A percentile compares a stretch with the other conserved stretches of the same genome.
Conservation (phyloP, 2,329 filamentous ascomycete genomes). For the Colletotrichum camelliae region DNA sequence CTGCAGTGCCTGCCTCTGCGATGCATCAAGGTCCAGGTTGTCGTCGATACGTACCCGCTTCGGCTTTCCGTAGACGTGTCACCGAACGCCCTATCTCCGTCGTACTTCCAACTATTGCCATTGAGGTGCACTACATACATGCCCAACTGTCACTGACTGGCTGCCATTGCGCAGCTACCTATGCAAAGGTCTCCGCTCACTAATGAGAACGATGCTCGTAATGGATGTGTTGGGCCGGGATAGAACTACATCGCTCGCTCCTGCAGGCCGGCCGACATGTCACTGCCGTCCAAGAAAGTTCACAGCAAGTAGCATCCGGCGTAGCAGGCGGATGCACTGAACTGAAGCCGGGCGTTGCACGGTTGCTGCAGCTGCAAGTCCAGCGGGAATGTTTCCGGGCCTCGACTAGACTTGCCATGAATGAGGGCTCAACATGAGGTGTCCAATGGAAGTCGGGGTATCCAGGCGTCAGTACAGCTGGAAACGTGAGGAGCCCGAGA, state of each 20-base stretch:
- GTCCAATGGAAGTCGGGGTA: neutral
- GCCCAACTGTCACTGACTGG: neutral
- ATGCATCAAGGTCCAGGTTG: neutral
- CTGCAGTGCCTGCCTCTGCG: neutral
- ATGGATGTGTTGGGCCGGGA: neutral
- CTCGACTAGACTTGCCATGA: slow-evolving; percentile 10
- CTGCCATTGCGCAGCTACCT: neutral
- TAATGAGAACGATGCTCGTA: neutral
- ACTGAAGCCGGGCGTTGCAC: neutral
- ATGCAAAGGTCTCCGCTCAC: neutral
- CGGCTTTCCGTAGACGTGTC: slow-evolving; percentile 19
- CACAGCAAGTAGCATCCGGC: neutral
- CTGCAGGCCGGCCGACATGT: neutral
- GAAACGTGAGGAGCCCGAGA: neutral
- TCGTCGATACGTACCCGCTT: slow-evolving; percentile 5
- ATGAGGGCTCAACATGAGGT: neutral
- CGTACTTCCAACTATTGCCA: neutral
- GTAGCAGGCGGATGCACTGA: neutral
- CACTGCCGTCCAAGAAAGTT: neutral
- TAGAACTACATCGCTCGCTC: neutral
- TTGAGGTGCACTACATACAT: neutral
- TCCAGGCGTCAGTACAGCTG: neutral
- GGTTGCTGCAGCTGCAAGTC: neutral
- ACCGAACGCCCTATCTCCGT: slow-evolving; percentile 16
- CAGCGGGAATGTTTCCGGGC: neutral